Conservation (phyloP, 148 eudicot species). For the Chenopodium berlandieri region DNA sequence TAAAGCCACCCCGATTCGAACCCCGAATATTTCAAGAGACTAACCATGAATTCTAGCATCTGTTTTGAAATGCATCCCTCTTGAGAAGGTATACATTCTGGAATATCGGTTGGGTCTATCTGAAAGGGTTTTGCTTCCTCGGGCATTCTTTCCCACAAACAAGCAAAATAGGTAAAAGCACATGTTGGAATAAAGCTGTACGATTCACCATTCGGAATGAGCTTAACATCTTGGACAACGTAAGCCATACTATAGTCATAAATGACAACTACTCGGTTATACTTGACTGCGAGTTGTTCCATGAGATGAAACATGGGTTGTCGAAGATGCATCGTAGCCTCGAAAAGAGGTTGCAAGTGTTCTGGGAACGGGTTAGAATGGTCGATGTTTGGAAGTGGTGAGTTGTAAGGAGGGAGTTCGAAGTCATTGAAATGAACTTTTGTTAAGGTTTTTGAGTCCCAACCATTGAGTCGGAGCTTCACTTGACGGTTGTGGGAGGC, state of each 20-base stretch:
- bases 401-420: no score
- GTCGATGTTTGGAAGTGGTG: not conserved
- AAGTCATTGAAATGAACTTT: no score
- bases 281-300: conserved; percentile 14
- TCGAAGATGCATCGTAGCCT: conserved; percentile 16
- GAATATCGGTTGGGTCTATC: conserved; percentile 15
- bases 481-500: no score
- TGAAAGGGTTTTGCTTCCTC: conserved; percentile 22
- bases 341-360: not conserved
- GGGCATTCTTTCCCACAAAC: conserved; percentile 15
- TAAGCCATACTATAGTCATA: conserved; percentile 23
- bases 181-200: conserved; percentile 12
- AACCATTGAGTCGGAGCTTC: no score
- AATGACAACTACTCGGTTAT: conserved; percentile 5
- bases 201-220: conserved; percentile 20
- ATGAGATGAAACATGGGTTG: conserved; percentile 22
- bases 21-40: conserved; percentile 9
- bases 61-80: conserved; percentile 30
- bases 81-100: conserved; percentile 15
- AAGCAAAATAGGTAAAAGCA: conserved; percentile 15
- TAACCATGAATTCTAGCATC: not conserved
- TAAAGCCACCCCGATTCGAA: conserved; percentile 30
- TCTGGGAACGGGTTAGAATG: no score
- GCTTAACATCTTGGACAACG: conserved; percentile 29
- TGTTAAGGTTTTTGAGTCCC: not conserved